Conservation (phyloP, 2,329 filamentous ascomycete genomes). For the Thielaviopsis cerberus region DNA sequence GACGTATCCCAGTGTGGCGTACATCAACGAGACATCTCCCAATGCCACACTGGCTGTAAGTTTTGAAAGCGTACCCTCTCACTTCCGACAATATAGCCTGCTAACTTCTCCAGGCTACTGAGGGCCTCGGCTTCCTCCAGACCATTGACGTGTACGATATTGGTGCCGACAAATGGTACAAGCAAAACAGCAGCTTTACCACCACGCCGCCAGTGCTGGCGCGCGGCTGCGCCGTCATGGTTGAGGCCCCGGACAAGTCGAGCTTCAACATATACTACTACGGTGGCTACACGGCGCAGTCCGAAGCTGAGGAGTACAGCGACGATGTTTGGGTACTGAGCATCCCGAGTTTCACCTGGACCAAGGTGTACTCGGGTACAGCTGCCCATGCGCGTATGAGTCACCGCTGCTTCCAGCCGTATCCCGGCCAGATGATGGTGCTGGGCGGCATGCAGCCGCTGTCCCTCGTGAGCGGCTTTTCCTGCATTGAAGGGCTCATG, state of each 20-base stretch:
- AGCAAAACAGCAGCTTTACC: slow-evolving; percentile 39
- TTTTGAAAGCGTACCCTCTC: not conserved
- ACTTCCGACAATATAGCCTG: not conserved
- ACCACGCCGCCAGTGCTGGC: slow-evolving; percentile 37
- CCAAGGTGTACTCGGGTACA: slow-evolving; percentile 30
- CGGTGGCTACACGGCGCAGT: slow-evolving; percentile 48
- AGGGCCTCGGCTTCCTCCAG: slow-evolving; percentile 53
- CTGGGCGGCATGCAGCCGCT: slow-evolving; percentile 44
- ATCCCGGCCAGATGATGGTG: slow-evolving; percentile 64
- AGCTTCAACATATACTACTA: slow-evolving; percentile 76
- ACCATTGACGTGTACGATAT: slow-evolving; percentile 64
- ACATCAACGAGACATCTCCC: slow-evolving; percentile 20
- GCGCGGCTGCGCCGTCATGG: slow-evolving; percentile 56
- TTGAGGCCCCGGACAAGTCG: slow-evolving; percentile 49
- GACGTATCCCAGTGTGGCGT: slow-evolving; percentile 30
- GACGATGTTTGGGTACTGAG: slow-evolving; percentile 70
- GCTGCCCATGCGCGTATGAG: slow-evolving; percentile 43
- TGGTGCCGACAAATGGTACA: slow-evolving; percentile 45
- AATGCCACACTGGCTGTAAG: not conserved
- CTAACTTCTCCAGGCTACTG: slow-evolving; percentile 18
- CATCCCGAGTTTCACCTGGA: slow-evolving; percentile 67
- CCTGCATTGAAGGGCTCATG: slow-evolving; percentile 35
- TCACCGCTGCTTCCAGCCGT: slow-evolving; percentile 56
- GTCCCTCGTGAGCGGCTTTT: slow-evolving; percentile 13
- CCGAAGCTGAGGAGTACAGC: slow-evolving; percentile 20